Conservation (phyloP, 2,329 filamentous ascomycete genomes). For the Laburnicola sp. region DNA sequence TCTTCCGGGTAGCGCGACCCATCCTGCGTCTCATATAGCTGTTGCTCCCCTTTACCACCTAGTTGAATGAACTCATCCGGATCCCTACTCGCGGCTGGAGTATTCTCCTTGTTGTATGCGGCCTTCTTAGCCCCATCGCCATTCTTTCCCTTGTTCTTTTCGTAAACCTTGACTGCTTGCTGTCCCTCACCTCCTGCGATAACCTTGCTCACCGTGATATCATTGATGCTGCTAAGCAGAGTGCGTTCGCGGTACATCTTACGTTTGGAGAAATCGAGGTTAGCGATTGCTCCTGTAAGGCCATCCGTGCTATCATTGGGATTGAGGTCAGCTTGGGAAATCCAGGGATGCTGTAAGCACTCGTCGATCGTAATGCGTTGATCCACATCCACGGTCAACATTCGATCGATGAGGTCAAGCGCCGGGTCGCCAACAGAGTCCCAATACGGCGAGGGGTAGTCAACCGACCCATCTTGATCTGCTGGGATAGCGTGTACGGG, state of each 20-base stretch:
- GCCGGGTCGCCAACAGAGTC: constrained; percentile 84
- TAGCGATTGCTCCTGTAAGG: constrained; percentile 80
- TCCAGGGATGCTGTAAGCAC: constrained; percentile 90
- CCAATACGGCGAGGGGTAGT: constrained; percentile 97
- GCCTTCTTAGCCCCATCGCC: constrained; percentile 22
- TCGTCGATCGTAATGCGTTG: constrained; percentile 86
- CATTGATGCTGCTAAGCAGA: constrained; percentile 78
- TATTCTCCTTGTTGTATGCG: constrained; percentile 56
- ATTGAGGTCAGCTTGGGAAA: constrained; percentile 60
- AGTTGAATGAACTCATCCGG: constrained; percentile 79
- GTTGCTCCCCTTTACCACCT: constrained; percentile 83
- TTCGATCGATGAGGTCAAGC: constrained; percentile 88
- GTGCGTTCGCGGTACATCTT: constrained; percentile 83
- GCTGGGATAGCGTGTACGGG: constrained; percentile 82
- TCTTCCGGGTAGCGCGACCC: constrained; percentile 44
- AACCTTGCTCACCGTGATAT: constrained; percentile 65
- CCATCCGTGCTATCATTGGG: constrained; percentile 88
- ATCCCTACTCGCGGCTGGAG: constrained; percentile 68
- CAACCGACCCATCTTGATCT: constrained; percentile 89
- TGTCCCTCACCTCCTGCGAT: constrained; percentile 60
- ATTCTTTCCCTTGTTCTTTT: constrained; percentile 41
- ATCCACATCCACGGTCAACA: constrained; percentile 87
- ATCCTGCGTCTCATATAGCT: constrained; percentile 69
- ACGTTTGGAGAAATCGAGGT: constrained; percentile 80
- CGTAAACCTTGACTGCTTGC: constrained; percentile 45